Percentiles rank a stretch among this genome's conserved stretches.
These are phyloP conservation scores for Talaromyces pinophilus DNA, from an alignment of 2,329 filamentous ascomycete genomes.

Conservation along the genomic window DNA sequence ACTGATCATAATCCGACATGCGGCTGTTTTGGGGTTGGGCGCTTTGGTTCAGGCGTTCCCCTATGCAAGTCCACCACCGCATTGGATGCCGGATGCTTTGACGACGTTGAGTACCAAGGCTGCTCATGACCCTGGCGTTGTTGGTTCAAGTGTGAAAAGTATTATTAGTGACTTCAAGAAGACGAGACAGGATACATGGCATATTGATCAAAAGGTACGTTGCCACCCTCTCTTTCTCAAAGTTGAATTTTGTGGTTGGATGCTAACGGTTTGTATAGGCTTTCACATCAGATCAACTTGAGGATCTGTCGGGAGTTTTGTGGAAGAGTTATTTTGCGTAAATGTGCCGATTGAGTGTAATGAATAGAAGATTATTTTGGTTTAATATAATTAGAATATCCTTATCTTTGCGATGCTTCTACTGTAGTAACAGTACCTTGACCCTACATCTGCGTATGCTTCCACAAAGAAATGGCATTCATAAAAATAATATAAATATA, in stretches of 20 bases:
- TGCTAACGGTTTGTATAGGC: constrained; percentile 53
- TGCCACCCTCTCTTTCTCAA: constrained; percentile 22
- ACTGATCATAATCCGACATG: constrained; percentile 79
- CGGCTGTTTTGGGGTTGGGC: constrained; percentile 86
- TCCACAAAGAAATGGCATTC: not conserved
- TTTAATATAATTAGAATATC: not conserved
- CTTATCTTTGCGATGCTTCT: not conserved
- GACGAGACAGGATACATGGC: constrained; percentile 98
- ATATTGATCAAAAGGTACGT: constrained; percentile 91
- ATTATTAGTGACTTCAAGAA: constrained; percentile 99
- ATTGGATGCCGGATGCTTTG: constrained; percentile 91
- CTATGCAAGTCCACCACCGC: constrained; percentile 86
- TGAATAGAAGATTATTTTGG: not conserved
- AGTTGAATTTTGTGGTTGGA: constrained; percentile 15
- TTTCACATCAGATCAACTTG: constrained; percentile 88
- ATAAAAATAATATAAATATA: not conserved
- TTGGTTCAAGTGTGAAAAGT: constrained; percentile 92
- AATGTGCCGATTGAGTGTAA: constrained; percentile 18
- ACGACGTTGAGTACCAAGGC: constrained; percentile 82
- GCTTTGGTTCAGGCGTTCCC: constrained; percentile 94
- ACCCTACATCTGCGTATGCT: not conserved
- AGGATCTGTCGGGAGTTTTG: constrained; percentile 91
- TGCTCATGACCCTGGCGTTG: constrained; percentile 83
- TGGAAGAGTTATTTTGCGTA: constrained; percentile 99
- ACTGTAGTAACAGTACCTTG: not conserved